Conservation (phyloP, 2,329 filamentous ascomycete genomes). For the Alternaria sp. region DNA sequence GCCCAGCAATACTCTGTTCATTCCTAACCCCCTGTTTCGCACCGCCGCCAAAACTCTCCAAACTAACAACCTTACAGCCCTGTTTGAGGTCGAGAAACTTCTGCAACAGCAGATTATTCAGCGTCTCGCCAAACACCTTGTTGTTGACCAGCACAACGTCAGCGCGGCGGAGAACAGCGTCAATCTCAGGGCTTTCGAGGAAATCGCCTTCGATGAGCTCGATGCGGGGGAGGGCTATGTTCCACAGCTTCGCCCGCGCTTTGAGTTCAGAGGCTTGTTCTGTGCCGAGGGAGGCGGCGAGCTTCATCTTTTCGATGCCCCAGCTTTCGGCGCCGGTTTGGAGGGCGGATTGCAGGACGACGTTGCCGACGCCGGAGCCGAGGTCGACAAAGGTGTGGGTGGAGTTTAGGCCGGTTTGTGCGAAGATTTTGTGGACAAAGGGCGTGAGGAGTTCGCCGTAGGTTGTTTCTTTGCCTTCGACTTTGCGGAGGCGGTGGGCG, state of each 20-base stretch:
- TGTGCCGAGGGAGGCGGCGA: slow-evolving; percentile 81
- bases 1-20: slow-evolving; percentile 79
- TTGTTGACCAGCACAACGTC: slow-evolving; percentile 99
- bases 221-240: slow-evolving; percentile 79
- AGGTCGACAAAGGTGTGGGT: slow-evolving; percentile 91
- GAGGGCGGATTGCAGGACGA: slow-evolving; percentile 90
- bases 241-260: slow-evolving; percentile 88
- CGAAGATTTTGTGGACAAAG: slow-evolving; percentile 83
- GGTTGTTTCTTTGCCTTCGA: slow-evolving; percentile 89
- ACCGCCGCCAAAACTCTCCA: slow-evolving; percentile 84
- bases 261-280: slow-evolving; percentile 83
- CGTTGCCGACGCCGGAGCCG: slow-evolving; percentile 94
- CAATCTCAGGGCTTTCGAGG: slow-evolving; percentile 72
- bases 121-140: slow-evolving; percentile 86
- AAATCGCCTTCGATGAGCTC: slow-evolving; percentile 85
- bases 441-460: slow-evolving; percentile 91
- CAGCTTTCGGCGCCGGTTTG: slow-evolving; percentile 94
- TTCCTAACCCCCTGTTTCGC: slow-evolving; percentile 72
- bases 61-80: slow-evolving; percentile 86
- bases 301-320: slow-evolving; percentile 96
- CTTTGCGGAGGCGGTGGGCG: slow-evolving; percentile 81
- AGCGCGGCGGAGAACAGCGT: slow-evolving; percentile 76
- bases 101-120: slow-evolving; percentile 84
- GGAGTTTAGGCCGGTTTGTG: slow-evolving; percentile 77
- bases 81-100: slow-evolving; percentile 94